Base-by-base conservation (phyloP, 2,329 filamentous ascomycete species). In the Colletotrichum sp. region DNA sequence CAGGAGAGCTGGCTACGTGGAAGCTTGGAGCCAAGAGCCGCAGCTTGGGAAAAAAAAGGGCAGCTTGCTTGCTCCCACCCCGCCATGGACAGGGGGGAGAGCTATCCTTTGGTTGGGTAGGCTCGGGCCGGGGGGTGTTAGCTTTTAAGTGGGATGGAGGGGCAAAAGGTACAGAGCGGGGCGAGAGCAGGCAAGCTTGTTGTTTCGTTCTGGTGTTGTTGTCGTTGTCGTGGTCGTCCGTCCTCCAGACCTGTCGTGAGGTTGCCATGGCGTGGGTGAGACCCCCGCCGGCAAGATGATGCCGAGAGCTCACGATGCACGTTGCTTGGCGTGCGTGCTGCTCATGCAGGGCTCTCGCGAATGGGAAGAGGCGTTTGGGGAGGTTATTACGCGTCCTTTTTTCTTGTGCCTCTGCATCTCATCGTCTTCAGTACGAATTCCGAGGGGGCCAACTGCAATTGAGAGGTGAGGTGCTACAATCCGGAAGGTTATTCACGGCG, bases 221-320 rank as follows among this genome's bases (percentile, higher is more conserved):
- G 44, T 22, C n/a, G 44, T 52, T 52, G 11, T 52, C 44, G 34
- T 16, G 7, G 34, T 36, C 32, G 19, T 52, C n/a, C 6, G 44
- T 22, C 44, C 6, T 22, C n/a, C 3, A 22, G 44, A 52, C 36
- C 36, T 13, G 44, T 13, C 44, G 44, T 52, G 44, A 52, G 44
- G 44, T 22, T 52, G 44, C 44, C 44, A 22, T 5, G 44, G 44
- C 44, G 44, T 52, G 62, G 34, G 27, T 61, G 55, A 71, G 22
- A n/a, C 49, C 69, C 70, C 69, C 70, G 74, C 74, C 74, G 74
- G 74, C 74, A 76, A 73, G 49, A 57, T 49, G 64, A 25, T 76
- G 74, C 74, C 74, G 74, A 74, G 55, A 65, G 34, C 32, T 73
- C 65, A 19, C 74, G 71, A 76, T 66, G 70, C 55, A 70, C 25